These are phyloP conservation scores for Pleomassaria siparia DNA, from an alignment of 2,329 filamentous ascomycete species.

Conservation along the genomic window DNA sequence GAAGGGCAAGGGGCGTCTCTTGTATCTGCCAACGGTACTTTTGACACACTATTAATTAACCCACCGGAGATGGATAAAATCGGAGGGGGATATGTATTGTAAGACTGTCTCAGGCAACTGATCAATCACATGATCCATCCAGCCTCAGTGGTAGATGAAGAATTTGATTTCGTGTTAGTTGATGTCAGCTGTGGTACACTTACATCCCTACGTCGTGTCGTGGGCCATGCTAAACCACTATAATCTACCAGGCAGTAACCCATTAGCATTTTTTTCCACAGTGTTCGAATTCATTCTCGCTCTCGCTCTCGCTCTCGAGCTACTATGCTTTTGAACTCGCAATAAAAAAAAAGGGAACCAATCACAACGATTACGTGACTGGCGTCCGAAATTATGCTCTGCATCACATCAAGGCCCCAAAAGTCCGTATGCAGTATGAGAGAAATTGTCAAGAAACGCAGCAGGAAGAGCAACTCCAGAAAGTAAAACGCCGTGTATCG, in stretches of 20 bases:
- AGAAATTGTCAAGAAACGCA: not conserved
- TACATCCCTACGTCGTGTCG: not conserved
- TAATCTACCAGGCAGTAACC: not conserved
- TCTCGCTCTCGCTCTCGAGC: not conserved
- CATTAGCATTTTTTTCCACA: too few species aligned
- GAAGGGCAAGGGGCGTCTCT: too few species aligned
- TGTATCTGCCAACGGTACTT: too few species aligned
- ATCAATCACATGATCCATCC: too few species aligned
- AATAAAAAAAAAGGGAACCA: not conserved
- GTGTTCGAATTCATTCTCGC: not conserved
- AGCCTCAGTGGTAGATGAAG: not conserved
- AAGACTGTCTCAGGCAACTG: too few species aligned
- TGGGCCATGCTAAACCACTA: not conserved
- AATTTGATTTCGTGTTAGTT: not conserved
- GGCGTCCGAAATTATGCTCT: not conserved
- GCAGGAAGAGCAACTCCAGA: not conserved
- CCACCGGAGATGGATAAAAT: too few species aligned
- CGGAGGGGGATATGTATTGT: too few species aligned
- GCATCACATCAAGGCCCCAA: not conserved
- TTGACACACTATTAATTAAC: too few species aligned
- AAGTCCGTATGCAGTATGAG: not conserved
- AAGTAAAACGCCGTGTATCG: slow-evolving; percentile 8
- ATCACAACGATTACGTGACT: not conserved
- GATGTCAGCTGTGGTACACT: not conserved
- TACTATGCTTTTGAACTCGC: not conserved